phyloP scores from a whole-genome alignment of 768 basidiomycete genomes.

The Leccinellum luteum region DNA sequence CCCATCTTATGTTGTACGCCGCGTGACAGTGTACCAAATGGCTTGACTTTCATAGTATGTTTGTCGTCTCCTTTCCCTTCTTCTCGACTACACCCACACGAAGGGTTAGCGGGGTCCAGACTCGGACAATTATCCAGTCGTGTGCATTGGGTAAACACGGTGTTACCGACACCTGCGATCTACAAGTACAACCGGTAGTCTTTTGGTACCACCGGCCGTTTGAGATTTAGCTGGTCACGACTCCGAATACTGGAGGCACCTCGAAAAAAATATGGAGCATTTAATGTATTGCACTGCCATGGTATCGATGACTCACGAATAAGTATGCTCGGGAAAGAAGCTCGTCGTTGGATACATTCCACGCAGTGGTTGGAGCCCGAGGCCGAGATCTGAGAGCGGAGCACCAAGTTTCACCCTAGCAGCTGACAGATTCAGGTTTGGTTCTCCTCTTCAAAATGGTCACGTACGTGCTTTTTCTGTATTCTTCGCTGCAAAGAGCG shows the following conservation, averaged over 20 bases:
- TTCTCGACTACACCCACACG: too few species aligned
- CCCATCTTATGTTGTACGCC: too few species aligned
- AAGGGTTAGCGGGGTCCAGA: too few species aligned
- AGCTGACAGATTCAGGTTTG: conserved; percentile 47
- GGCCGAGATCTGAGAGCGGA: conserved; percentile 14
- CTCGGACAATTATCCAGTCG: conserved; percentile 69
- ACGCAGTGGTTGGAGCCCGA: too few species aligned
- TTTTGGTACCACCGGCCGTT: conserved; percentile 12
- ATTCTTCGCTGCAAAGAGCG: conserved; percentile 53
- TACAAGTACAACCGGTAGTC: too few species aligned
- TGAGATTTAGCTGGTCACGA: conserved; percentile 53
- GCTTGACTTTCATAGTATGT: too few species aligned
- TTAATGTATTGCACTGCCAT: conserved; percentile 54
- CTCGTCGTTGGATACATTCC: conserved; percentile 42
- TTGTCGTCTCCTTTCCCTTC: conserved; percentile 27
- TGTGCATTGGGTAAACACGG: conserved; percentile 40
- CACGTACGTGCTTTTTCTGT: conserved; percentile 40
- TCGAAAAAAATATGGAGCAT: too few species aligned
- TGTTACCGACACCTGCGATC: conserved; percentile 59
- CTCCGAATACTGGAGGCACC: too few species aligned
- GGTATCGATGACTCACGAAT: conserved; percentile 45
- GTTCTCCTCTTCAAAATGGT: conserved; percentile 50
- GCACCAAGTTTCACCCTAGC: conserved; percentile 57
- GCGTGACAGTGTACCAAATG: too few species aligned
- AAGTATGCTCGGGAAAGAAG: conserved; percentile 62